Evolutionary conservation across 2,329 filamentous ascomycete genomes (phyloP).

Genomic region (Cordyceps fumosorosea): DNA sequence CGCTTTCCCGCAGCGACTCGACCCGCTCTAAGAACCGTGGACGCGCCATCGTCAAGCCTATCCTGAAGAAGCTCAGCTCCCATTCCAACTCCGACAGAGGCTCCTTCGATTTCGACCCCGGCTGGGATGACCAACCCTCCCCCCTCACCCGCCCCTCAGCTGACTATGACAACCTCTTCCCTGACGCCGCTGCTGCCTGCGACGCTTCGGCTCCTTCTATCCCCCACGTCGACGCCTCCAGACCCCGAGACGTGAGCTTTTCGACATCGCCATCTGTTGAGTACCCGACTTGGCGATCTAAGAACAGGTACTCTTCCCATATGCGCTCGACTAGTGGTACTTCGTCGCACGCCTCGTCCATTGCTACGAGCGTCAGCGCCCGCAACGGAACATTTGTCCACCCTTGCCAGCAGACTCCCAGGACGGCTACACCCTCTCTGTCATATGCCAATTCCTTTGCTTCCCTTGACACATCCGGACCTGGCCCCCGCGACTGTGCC

Average conservation of each 20-base stretch:
- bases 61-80: conserved; percentile 50
- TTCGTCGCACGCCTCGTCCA: conserved; percentile 51
- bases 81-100: conserved; percentile 50
- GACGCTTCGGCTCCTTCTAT: conserved; percentile 15
- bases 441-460: conserved; percentile 51
- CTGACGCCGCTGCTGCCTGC: conserved; percentile 9
- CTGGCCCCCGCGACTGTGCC: conserved; percentile 42
- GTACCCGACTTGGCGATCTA: conserved; percentile 21
- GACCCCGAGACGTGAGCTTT: conserved; percentile 40
- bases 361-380: conserved; percentile 45
- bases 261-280: conserved; percentile 31
- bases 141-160: conserved; percentile 23
- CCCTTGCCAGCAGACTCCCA: conserved; percentile 58
- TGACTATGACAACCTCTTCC: conserved; percentile 21
- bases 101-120: conserved; percentile 55
- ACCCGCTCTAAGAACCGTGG: conserved; percentile 35
- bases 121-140: conserved; percentile 47
- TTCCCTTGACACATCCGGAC: conserved; percentile 38
- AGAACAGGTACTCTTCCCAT: conserved; percentile 42
- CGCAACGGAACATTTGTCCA: conserved; percentile 51
- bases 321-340: conserved; percentile 52
- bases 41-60: conserved; percentile 51
- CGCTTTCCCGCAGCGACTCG: background rate
- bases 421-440: conserved; percentile 52
- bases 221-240: conserved; percentile 14